A percentile compares a stretch with the other conserved stretches of the same genome.
Evolutionary conservation across 441 rosid genomes (phyloP).

Genomic region (Populus hybrid): DNA sequence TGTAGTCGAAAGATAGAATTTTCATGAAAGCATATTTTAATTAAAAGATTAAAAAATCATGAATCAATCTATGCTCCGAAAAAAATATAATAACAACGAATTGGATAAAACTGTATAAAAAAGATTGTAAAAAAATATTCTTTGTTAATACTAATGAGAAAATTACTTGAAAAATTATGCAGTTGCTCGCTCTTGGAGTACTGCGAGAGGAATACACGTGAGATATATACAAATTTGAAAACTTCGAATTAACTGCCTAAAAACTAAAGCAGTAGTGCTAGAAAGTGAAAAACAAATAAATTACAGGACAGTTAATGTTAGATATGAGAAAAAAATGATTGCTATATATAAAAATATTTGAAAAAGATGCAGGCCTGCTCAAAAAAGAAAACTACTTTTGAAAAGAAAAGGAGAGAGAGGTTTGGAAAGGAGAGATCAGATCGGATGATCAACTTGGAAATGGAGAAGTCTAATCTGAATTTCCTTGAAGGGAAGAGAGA

Average conservation of each 20-base stretch:
- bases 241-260: not conserved
- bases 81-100: too few relatives aligned
- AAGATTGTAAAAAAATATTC: too few relatives aligned
- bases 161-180: too few relatives aligned
- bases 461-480: slow-evolving; percentile 28
- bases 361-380: not conserved
- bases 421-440: slow-evolving; percentile 10
- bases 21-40: too few relatives aligned
- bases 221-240: not conserved
- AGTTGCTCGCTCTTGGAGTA: too few relatives aligned
- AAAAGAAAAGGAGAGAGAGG: not conserved
- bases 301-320: not conserved
- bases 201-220: too few relatives aligned
- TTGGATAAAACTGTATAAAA: too few relatives aligned
- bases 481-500: slow-evolving; percentile 31
- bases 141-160: too few relatives aligned
- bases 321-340: not conserved
- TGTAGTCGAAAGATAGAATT: too few relatives aligned
- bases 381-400: not conserved
- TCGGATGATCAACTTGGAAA: slow-evolving; percentile 3
- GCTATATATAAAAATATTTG: not conserved
- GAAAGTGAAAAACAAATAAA: not conserved
- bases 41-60: too few relatives aligned
- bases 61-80: too few relatives aligned
- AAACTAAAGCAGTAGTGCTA: not conserved